phyloP scores from a whole-genome alignment of 2,329 filamentous ascomycete species.

The Neocucurbitaria cava region DNA sequence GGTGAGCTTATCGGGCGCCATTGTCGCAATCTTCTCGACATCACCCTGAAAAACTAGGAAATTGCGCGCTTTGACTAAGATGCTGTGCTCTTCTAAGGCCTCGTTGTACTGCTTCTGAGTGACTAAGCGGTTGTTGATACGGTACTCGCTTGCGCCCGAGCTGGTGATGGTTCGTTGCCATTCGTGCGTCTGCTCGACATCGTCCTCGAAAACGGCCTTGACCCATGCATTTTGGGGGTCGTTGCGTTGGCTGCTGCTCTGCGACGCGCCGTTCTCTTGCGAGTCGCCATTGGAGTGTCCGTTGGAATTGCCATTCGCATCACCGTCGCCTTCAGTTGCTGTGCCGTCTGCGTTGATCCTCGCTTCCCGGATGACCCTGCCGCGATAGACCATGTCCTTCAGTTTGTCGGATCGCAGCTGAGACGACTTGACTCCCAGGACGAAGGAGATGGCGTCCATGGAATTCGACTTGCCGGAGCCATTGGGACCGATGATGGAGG shows the following conservation, averaged over 20 bases:
- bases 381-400: slow-evolving; percentile 94
- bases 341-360: slow-evolving; percentile 92
- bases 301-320: slow-evolving; percentile 52
- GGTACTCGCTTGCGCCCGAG: slow-evolving; percentile 89
- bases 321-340: slow-evolving; percentile 59
- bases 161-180: slow-evolving; percentile 97
- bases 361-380: slow-evolving; percentile 87
- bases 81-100: slow-evolving; percentile 89
- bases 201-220: slow-evolving; percentile 98
- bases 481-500: slow-evolving; percentile 99
- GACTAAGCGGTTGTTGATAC: slow-evolving; percentile 92
- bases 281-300: slow-evolving; percentile 44
- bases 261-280: slow-evolving; percentile 59
- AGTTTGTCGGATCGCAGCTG: slow-evolving; percentile 93
- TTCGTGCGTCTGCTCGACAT: slow-evolving; percentile 90
- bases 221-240: slow-evolving; percentile 98
- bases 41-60: slow-evolving; percentile 99
- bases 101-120: slow-evolving; percentile 93
- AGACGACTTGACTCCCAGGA: slow-evolving; percentile 98
- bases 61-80: slow-evolving; percentile 96
- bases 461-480: slow-evolving; percentile 99
- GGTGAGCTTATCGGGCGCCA: slow-evolving; percentile 92
- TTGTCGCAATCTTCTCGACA: slow-evolving; percentile 94
- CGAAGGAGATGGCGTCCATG: slow-evolving; percentile 99
- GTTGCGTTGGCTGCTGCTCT: slow-evolving; percentile 68